These are phyloP conservation scores for Kazachstania sp. DNA, from an alignment of 1,139 yeast species.

Conservation along the genomic window DNA sequence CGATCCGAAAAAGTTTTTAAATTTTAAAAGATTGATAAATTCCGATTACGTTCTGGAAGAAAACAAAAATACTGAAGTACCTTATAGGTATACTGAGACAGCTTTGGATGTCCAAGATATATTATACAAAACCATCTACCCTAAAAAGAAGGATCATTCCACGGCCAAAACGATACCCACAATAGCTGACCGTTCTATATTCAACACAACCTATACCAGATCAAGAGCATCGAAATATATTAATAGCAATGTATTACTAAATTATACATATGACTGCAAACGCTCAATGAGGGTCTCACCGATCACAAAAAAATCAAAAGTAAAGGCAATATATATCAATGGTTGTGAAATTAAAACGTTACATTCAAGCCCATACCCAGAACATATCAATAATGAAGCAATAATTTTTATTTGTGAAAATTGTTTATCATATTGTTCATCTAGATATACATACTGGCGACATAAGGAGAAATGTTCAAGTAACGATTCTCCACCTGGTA, in stretches of 20 bases:
- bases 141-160: conserved; percentile 24
- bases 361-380: conserved; percentile 93
- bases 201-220: conserved; percentile 13
- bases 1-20: conserved; percentile 19
- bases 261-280: not conserved
- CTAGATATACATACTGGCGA: conserved; percentile 57
- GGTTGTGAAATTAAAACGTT: conserved; percentile 75
- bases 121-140: conserved; percentile 9
- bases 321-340: conserved; percentile 56
- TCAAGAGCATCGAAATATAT: conserved; percentile 20
- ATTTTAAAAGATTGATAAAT: conserved; percentile 17
- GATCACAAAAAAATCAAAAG: conserved; percentile 16
- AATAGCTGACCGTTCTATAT: conserved; percentile 20
- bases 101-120: not conserved
- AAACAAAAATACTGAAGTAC: not conserved
- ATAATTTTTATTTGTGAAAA: conserved; percentile 72
- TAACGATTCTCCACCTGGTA: conserved; percentile 54
- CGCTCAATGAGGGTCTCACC: not conserved
- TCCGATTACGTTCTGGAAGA: conserved; percentile 4
- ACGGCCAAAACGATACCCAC: conserved; percentile 20
- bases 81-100: conserved; percentile 1
- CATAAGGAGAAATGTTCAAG: conserved; percentile 58
- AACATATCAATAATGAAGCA: conserved; percentile 59
- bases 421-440: conserved; percentile 74
- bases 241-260: conserved; percentile 17